These are phyloP conservation scores for Ascochyta viciae-villosae DNA, from an alignment of 2,329 filamentous ascomycete genomes.

Conservation along the genomic window DNA sequence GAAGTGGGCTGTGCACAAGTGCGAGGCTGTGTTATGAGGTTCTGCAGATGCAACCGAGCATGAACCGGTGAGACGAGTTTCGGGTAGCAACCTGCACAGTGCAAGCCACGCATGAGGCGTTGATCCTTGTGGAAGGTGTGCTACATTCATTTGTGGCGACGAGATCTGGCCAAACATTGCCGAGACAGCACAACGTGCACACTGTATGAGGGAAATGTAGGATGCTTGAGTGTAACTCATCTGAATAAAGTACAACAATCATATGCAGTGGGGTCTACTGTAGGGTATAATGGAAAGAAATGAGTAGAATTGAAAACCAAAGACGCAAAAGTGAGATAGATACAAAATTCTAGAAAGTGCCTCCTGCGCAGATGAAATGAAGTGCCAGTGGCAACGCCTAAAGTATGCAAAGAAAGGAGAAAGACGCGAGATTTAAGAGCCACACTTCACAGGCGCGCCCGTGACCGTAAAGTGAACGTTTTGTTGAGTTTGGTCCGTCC, in stretches of 20 bases:
- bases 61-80: conserved; percentile 4
- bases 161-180: background rate
- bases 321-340: conserved; percentile 19
- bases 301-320: conserved; percentile 25
- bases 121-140: background rate
- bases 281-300: background rate
- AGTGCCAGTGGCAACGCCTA: background rate
- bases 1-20: conserved; percentile 21
- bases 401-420: background rate
- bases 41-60: conserved; percentile 9
- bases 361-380: background rate
- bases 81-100: conserved; percentile 1
- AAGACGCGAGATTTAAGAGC: background rate
- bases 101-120: conserved; percentile 6
- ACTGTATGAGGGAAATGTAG: background rate
- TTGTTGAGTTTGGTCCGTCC: background rate
- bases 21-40: conserved; percentile 19
- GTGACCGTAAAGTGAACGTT: background rate
- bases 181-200: background rate
- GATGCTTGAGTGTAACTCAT: background rate
- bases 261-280: conserved; percentile 2
- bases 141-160: background rate
- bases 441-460: background rate
- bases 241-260: background rate
- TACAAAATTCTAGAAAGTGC: conserved; percentile 25